Base-by-base conservation (phyloP, 2,329 filamentous ascomycete genomes). In the Cordyceps farinosa region DNA sequence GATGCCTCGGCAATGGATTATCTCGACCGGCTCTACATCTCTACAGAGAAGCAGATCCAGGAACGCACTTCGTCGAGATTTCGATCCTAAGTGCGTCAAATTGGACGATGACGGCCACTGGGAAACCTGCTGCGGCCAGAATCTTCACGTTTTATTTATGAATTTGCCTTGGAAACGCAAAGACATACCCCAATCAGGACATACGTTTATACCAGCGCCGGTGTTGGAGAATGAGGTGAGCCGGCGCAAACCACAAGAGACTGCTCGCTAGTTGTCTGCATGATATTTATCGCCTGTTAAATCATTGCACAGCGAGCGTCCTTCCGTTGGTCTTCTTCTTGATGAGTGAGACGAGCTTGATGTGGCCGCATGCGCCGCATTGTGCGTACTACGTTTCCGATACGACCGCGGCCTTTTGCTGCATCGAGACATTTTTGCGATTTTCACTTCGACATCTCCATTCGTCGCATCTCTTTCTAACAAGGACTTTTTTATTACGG, bases 1-100 rank as follows among this genome's bases (percentile, higher is more conserved):
- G 91, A 96, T 78, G 88, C 90, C 51, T 83, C 84, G 67, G 90
- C 91, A 64, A 94, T 95, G 91, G 86, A 90, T 68, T 91, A 89
- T 73, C 81, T 95, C 71, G 90, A 94, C 78, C 82, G 83, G 74
- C 81, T 96, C 76, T 96, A 96, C 82, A 84, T 90, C 80, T 85
- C 88, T 70, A 95, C 91, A 58, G 91, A 95, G 78, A 84, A 85
- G 74, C 82, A 89, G 76, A 93, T 95, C 70, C 86, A 90, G 71
- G 87, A 91, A 67, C 83, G 90, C 63, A 79, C 81, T 9, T 71
- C 75, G 30, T 72, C 73, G 29, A 76, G 78, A 40, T 80, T 80
- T 68, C 77, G 66, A 63, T 57, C 54, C 38, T 54, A 48, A 47
- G 34, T 50, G 27, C 30, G 17, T 32, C 30, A 51, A n/a, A 50